A percentile compares a stretch with the other conserved stretches of the same genome.
These are phyloP conservation scores for Aspergillus fructus DNA, from an alignment of 2,329 filamentous ascomycete species.

Conservation along the genomic window DNA sequence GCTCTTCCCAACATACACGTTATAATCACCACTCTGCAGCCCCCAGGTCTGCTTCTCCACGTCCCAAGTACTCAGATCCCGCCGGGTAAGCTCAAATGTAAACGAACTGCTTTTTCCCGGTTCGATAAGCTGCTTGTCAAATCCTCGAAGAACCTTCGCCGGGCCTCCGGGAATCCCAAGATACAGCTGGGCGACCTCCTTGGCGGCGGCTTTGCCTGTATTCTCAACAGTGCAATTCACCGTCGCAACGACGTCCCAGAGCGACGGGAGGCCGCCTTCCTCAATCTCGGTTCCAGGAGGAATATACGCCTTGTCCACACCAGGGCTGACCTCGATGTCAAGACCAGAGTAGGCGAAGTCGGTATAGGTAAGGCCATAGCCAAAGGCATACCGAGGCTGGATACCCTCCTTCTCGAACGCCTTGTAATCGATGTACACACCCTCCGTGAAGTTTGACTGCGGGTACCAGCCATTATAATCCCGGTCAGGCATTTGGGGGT, in stretches of 20 bases:
- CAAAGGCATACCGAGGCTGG: constrained; percentile 9
- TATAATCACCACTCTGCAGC: background rate
- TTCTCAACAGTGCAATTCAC: background rate
- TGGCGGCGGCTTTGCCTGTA: constrained; percentile 48
- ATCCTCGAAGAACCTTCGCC: background rate
- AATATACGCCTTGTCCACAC: no score
- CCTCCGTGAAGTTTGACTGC: constrained; percentile 11
- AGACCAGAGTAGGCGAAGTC: constrained; percentile 52
- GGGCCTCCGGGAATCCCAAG: constrained; percentile 35
- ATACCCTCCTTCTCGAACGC: constrained; percentile 7
- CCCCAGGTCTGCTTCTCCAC: background rate
- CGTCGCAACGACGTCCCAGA: background rate
- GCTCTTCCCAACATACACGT: background rate
- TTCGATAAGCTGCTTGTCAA: background rate
- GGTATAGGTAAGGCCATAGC: constrained; percentile 31
- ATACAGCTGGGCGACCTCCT: constrained; percentile 58
- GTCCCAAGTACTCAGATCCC: background rate
- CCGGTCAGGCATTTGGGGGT: background rate
- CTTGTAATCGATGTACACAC: constrained; percentile 15
- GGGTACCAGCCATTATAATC: constrained; percentile 5
- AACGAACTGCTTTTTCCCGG: background rate
- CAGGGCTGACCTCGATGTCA: constrained; percentile 22
- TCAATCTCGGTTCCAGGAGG: no score
- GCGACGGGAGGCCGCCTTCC: no score
- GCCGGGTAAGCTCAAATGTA: background rate